Base-by-base conservation (phyloP, 129 eudicot genomes). In the Chrysanthemum seticuspe region DNA sequence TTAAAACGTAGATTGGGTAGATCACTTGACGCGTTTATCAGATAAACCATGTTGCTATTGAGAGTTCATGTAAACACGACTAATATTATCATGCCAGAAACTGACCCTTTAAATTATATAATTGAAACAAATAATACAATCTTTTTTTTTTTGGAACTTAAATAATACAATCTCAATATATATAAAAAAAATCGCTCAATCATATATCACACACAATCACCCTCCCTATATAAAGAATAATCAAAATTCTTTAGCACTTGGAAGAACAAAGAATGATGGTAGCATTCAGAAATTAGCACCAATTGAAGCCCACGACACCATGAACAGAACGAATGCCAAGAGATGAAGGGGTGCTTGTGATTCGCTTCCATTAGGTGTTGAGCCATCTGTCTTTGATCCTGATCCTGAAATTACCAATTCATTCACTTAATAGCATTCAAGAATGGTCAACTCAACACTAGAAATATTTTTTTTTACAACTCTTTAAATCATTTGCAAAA, bases 361-460 rank as follows among this genome's bases (percentile, higher is more conserved):
- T 74, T 53, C 70, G 58, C 81, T 76, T 65, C 82, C 86, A 10
- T 69, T 77, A 12, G 83, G 73, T 51, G 87, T 73, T 65, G 64
- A 65, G n/a, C 85, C 85, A 55, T 79, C 66, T 13, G 84, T 81
- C 71, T 85, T 88, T 19, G 95, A 81, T 13, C 85, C 92, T 25
- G 81, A 67, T 75, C 85, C 85, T 79, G 59, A 70, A 71, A 16
- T 62, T 60, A 68, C 25, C 49, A 14, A 31, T 47, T 47, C 65
- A 23, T 74, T 53, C 12, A 10, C 15, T 65, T 14, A 61, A 57
- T 27, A 78, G 62, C 25, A 48, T n/a, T 1, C 27, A 50, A 53
- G 10, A 40, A 40, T 7, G 47, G 2, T 40, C 47, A 40, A 6
- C 9, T 40, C 10, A 40, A 7, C 47, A 7, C 47, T 40, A 40